phyloP scores from a whole-genome alignment of 129 eudicot genomes.

The Calendula officinalis region DNA sequence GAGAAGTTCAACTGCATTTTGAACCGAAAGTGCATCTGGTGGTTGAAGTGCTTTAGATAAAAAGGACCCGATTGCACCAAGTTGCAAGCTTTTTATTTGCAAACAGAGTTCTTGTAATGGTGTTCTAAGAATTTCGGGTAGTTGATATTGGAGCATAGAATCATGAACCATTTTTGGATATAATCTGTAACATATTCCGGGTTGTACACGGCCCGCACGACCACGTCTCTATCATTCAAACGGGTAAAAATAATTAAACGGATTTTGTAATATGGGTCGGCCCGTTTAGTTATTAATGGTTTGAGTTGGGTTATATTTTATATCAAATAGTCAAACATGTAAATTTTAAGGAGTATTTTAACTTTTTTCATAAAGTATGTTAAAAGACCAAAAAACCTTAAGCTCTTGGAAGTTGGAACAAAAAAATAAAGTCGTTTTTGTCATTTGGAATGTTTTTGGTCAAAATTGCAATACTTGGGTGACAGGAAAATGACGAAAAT shows the following conservation, averaged over 20 bases:
- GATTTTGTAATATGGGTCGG: not conserved
- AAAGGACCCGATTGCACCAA: conserved; percentile 68
- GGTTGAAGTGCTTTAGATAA: conserved; percentile 91
- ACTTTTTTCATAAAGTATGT: too few species aligned
- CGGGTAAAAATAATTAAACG: not conserved
- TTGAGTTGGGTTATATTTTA: not conserved
- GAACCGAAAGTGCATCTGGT: conserved; percentile 86
- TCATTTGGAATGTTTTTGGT: too few species aligned
- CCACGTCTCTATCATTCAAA: conserved; percentile 79
- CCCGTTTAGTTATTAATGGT: not conserved
- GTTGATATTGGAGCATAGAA: conserved; percentile 87
- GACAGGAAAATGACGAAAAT: too few species aligned
- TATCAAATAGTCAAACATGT: too few species aligned
- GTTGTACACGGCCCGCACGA: conserved; percentile 98
- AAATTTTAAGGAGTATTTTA: too few species aligned
- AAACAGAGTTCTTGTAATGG: conserved; percentile 93
- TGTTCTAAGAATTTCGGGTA: conserved; percentile 93
- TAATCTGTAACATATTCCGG: conserved; percentile 85
- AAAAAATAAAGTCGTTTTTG: too few species aligned
- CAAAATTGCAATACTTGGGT: too few species aligned
- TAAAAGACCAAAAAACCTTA: too few species aligned
- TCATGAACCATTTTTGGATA: conserved; percentile 86
- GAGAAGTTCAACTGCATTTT: conserved; percentile 92
- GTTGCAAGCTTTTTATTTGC: conserved; percentile 89
- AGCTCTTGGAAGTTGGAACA: too few species aligned